A percentile compares a stretch with the other conserved stretches of the same genome.
Conservation (phyloP, 352 stramenopile species). For the Blastocystis hominis region DNA sequence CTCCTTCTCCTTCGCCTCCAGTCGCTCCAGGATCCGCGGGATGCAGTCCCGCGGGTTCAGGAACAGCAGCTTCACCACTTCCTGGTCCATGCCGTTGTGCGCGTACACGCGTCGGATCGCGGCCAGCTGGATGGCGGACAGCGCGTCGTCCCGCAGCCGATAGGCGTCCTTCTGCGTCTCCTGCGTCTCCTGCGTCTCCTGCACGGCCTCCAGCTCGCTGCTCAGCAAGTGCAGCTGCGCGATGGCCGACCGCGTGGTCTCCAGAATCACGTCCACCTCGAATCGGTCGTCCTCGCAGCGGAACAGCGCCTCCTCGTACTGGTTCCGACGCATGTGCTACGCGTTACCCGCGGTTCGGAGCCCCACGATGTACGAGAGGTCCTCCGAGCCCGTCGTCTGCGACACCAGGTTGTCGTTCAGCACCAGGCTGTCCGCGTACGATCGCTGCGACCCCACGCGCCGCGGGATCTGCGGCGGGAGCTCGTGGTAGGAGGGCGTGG, state of each 20-base stretch:
- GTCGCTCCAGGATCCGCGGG: slow-evolving; percentile 88
- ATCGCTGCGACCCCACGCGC: slow-evolving; percentile 85
- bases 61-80: slow-evolving; percentile 70
- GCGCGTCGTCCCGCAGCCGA: slow-evolving; percentile 79
- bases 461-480: slow-evolving; percentile 90
- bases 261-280: slow-evolving; percentile 88
- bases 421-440: slow-evolving; percentile 65
- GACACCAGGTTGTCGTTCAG: slow-evolving; percentile 84
- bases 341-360: background rate
- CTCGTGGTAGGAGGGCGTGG: slow-evolving; percentile 88
- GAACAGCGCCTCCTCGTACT: slow-evolving; percentile 96
- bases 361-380: slow-evolving; percentile 83
- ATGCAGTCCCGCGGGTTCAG: slow-evolving; percentile 90
- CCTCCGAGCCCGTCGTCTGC: slow-evolving; percentile 91
- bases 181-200: background rate
- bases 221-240: slow-evolving; percentile 84
- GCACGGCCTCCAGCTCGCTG: slow-evolving; percentile 73
- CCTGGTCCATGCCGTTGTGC: slow-evolving; percentile 78
- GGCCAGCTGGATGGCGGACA: slow-evolving; percentile 89
- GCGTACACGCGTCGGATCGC: slow-evolving; percentile 93
- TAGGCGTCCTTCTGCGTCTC: background rate
- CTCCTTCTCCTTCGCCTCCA: slow-evolving; percentile 95
- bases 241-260: slow-evolving; percentile 87
- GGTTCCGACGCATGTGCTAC: slow-evolving; percentile 93
- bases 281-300: slow-evolving; percentile 95